Conservation (phyloP, 2,329 filamentous ascomycete species). For the Hymenoscyphus albidus region DNA sequence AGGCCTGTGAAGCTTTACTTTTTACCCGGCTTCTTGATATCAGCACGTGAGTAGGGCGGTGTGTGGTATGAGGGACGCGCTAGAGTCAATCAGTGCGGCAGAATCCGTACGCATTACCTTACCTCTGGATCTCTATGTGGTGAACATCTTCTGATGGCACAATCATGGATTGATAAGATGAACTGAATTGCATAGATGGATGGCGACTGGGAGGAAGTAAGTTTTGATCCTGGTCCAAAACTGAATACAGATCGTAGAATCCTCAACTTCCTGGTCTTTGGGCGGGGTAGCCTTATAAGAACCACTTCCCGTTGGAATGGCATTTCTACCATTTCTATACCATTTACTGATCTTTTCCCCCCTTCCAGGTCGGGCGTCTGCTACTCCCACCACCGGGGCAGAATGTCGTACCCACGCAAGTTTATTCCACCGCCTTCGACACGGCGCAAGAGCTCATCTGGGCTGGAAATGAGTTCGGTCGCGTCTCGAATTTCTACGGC, state of each 20-base stretch:
- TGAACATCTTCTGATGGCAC: not conserved
- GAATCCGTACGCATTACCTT: not conserved
- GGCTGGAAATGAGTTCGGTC: constrained; percentile 84
- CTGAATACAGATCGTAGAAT: not conserved
- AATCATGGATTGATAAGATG: constrained; percentile 26
- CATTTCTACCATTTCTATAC: not conserved
- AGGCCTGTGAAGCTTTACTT: not conserved
- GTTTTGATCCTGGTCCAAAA: constrained; percentile 29
- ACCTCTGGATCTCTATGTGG: not conserved
- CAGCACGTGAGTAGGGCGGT: no score
- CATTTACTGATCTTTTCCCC: constrained; percentile 1
- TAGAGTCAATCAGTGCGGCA: not conserved
- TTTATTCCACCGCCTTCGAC: constrained; percentile 83
- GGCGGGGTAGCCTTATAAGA: constrained; percentile 22
- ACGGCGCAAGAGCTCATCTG: constrained; percentile 85
- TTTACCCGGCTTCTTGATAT: no score
- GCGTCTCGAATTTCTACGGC: constrained; percentile 84
- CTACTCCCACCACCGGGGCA: constrained; percentile 73
- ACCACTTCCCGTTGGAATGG: constrained; percentile 11
- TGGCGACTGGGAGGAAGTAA: constrained; percentile 65
- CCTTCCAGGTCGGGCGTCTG: constrained; percentile 70
- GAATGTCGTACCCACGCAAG: constrained; percentile 56
- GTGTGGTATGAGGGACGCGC: no score
- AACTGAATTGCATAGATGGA: constrained; percentile 45
- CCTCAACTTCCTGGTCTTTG: constrained; percentile 1